Evolutionary conservation across 805 yeast genomes (phyloP), one percentile per base, ranked within the genome.

Genomic region (Zygosaccharomyces pseudorouxii): DNA sequence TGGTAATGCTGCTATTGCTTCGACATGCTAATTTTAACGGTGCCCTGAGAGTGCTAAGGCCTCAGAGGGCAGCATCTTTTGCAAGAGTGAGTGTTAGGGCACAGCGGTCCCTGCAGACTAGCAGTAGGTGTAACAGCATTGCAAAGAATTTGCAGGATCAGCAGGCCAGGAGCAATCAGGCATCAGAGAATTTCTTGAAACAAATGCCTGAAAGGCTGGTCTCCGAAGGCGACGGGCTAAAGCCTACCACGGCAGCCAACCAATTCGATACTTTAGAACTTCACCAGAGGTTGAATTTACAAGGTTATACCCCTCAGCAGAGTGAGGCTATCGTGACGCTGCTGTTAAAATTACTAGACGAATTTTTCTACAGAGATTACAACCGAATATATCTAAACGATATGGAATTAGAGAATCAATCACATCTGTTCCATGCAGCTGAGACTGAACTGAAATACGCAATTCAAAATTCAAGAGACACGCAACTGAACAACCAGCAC

Each of bases 391-490:
- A 55, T 49, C 46, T 67, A 35, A 58, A 63, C 19, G 68, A 68
- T 23, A 80, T 81, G 52, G 96, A 89, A 56, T 69, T 89, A 12
- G 96, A 90, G 54, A 92, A 90, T 59, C 97, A 92, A 58, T 77
- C 80, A 19, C 93, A 92, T 62, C 69, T 93, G 11, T 90, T 89
- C 64, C 92, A 89, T 62, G 95, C 97, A 28, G 96, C 97, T 0
- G 88, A 88, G 52, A 84, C 90, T 47, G 98, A 92, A 64, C 68
- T 92, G 31, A 69, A 84, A 42, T 87, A 85, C 39, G 96, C 89
- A 57, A 79, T 89, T 20, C 81, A 84, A 36, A 76, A 82, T 36
- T 77, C 84, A 27, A 71, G 97, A 55, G 89, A 84, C 53, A 71
- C 73, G 10, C 86, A 87, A 52, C 72, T 85, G 46, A 82, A 81